Evolutionary conservation across 1,139 yeast species (phyloP).

Genomic region (Lodderomyces pseudojiufengensis): DNA sequence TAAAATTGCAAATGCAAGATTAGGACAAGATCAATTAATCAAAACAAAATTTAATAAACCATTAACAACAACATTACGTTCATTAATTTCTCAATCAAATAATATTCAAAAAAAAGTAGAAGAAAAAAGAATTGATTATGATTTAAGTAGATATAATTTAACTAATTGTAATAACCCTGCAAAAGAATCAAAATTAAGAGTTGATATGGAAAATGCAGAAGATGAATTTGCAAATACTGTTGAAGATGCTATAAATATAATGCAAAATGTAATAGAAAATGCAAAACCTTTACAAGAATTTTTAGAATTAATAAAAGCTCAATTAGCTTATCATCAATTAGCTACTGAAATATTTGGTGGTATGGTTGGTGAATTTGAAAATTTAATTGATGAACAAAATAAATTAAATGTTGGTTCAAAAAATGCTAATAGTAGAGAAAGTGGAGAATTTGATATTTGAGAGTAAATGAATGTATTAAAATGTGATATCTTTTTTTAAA

Average conservation of each 20-base stretch:
- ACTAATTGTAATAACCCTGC: constrained; percentile 69
- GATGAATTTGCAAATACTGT: constrained; percentile 90
- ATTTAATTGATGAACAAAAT: constrained; percentile 48
- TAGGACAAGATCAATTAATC: constrained; percentile 78
- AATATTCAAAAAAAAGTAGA: constrained; percentile 75
- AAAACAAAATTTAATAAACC: constrained; percentile 68
- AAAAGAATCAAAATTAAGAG: constrained; percentile 71
- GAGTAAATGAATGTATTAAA: too few species aligned
- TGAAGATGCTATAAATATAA: constrained; percentile 80
- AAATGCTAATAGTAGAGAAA: constrained; percentile 25
- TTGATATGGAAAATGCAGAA: constrained; percentile 79
- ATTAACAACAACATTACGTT: constrained; percentile 59
- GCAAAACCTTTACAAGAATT: constrained; percentile 71
- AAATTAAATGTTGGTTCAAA: constrained; percentile 16
- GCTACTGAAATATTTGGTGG: constrained; percentile 68
- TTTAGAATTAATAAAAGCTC: constrained; percentile 71
- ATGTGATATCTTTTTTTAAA: constrained; percentile 1
- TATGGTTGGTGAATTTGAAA: constrained; percentile 63
- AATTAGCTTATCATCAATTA: constrained; percentile 76
- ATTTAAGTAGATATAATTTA: constrained; percentile 66
- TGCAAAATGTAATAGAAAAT: constrained; percentile 77
- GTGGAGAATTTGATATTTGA: constrained; percentile 46
- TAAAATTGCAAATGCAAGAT: constrained; percentile 78
- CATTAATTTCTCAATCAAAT: constrained; percentile 62
- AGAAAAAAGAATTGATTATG: constrained; percentile 75